These are phyloP conservation scores for Thermoascus crustaceus DNA, from an alignment of 2,329 filamentous ascomycete genomes.

Conservation along the genomic window DNA sequence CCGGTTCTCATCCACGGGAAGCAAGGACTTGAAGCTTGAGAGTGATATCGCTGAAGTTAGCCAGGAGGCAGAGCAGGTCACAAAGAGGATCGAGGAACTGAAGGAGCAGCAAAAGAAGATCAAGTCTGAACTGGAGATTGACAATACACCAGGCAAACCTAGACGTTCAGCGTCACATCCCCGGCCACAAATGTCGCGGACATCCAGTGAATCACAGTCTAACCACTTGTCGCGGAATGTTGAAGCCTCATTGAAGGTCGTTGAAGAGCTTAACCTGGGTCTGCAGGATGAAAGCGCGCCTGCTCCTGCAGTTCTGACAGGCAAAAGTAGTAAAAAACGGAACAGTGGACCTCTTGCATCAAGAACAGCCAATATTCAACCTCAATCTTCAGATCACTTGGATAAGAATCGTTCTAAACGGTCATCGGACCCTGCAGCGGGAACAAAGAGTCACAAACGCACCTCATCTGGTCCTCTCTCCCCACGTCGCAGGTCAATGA, in stretches of 20 bases:
- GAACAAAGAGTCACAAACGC: constrained; percentile 26
- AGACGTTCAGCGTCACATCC: constrained; percentile 9
- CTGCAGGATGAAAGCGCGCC: constrained; percentile 56
- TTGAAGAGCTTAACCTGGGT: constrained; percentile 22
- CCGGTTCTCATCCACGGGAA: constrained; percentile 29
- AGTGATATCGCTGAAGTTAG: constrained; percentile 30
- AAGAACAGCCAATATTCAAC: constrained; percentile 19
- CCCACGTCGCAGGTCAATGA: constrained; percentile 37
- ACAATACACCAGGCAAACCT: constrained; percentile 23
- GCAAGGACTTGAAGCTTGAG: constrained; percentile 33
- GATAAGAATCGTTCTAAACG: constrained; percentile 19
- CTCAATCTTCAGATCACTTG: constrained; percentile 20
- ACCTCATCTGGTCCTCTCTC: constrained; percentile 31
- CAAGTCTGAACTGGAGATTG: constrained; percentile 40
- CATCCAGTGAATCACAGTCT: constrained; percentile 12
- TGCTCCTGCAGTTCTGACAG: constrained; percentile 59
- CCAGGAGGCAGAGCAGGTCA: constrained; percentile 47
- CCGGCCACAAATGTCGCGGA: constrained; percentile 11
- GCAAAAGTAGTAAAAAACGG: constrained; percentile 35
- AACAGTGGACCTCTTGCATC: constrained; percentile 20
- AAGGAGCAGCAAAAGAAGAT: constrained; percentile 50
- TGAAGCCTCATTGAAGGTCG: constrained; percentile 10
- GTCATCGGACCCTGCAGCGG: constrained; percentile 20
- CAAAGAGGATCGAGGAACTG: constrained; percentile 49
- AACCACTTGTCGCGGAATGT: constrained; percentile 7